Conservation (phyloP, 1,284 basidiomycete species). For the Vanrija humicola region DNA sequence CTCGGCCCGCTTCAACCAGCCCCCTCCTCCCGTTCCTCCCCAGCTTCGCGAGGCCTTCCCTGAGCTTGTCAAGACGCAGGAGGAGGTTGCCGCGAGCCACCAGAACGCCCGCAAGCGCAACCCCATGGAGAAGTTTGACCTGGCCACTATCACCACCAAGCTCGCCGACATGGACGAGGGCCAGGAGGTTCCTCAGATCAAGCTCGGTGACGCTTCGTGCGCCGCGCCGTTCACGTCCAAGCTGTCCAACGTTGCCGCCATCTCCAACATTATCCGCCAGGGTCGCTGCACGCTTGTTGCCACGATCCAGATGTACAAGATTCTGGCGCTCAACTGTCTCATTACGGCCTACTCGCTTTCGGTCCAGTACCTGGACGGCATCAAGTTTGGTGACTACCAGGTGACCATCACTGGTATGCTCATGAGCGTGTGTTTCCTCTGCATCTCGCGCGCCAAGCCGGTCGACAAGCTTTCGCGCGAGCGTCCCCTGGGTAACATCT, state of each 20-base stretch:
- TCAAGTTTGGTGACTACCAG: constrained; percentile 97
- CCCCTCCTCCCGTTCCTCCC: constrained; percentile 81
- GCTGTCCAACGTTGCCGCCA: constrained; percentile 84
- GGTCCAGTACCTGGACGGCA: constrained; percentile 93
- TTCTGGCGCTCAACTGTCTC: constrained; percentile 88
- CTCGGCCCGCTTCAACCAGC: constrained; percentile 80
- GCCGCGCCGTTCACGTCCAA: constrained; percentile 97
- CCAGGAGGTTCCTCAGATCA: constrained; percentile 85
- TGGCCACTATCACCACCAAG: constrained; percentile 80
- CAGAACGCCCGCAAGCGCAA: constrained; percentile 68
- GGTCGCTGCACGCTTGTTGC: constrained; percentile 94
- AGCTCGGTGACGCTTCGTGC: constrained; percentile 92
- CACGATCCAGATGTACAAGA: constrained; percentile 99
- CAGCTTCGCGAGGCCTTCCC: constrained; percentile 79
- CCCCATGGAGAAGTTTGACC: constrained; percentile 91
- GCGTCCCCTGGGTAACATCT: constrained; percentile 87
- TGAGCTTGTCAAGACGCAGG: constrained; percentile 83
- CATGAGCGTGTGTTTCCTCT: constrained; percentile 95
- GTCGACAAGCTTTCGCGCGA: constrained; percentile 87
- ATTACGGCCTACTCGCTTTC: constrained; percentile 94
- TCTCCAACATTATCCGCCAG: constrained; percentile 92
- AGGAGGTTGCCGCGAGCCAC: constrained; percentile 64
- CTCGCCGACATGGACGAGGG: constrained; percentile 89
- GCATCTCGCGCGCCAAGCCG: constrained; percentile 94
- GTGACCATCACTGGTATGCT: constrained; percentile 89